These are phyloP conservation scores for Aphanocladium album DNA, from an alignment of 2,329 filamentous ascomycete genomes.

Conservation along the genomic window DNA sequence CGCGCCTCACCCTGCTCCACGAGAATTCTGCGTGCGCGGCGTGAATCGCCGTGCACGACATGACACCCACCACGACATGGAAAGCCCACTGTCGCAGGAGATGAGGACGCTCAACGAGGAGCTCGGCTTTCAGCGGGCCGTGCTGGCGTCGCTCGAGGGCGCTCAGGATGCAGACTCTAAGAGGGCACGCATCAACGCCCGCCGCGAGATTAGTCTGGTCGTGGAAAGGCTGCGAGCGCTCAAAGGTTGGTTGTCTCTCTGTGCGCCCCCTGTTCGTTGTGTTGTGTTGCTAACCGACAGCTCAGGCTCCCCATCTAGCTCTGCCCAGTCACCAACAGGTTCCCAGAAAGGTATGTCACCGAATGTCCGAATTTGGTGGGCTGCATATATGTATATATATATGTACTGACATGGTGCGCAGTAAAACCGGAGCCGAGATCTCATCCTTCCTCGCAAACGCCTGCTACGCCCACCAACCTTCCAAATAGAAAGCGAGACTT, in stretches of 20 bases:
- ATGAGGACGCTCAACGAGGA: conserved; percentile 33
- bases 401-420: background rate
- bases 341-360: background rate
- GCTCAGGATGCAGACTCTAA: conserved; percentile 10
- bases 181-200: background rate
- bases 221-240: background rate
- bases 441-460: background rate
- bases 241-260: background rate
- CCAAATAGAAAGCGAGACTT: conserved; percentile 5
- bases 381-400: too few species aligned
- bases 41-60: conserved; percentile 8
- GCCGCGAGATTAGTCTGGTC: background rate
- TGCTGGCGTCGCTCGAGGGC: conserved; percentile 36
- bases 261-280: too few species aligned
- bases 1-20: background rate
- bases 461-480: background rate
- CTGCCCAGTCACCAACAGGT: background rate
- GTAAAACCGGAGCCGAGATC: background rate
- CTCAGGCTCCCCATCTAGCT: background rate
- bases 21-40: background rate
- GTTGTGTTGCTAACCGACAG: background rate
- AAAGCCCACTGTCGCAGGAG: conserved; percentile 14
- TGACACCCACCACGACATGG: conserved; percentile 15
- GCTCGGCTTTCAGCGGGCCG: conserved; percentile 36
- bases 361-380: too few species aligned